Evolutionary conservation across 176 grass and related monocot species (phyloP).

Genomic region (Themeda triandra): DNA sequence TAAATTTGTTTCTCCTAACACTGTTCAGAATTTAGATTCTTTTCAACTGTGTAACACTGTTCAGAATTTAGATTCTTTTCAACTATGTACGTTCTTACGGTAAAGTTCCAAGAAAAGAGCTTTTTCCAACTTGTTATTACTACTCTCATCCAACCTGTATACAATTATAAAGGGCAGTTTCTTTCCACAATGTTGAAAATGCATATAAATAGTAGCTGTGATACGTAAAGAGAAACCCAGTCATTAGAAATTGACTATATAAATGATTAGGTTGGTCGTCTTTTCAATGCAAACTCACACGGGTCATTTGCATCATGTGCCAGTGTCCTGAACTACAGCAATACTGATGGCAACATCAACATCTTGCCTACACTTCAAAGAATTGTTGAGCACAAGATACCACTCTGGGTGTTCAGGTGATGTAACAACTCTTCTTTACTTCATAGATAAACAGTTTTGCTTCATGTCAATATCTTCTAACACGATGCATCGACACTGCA

Average conservation of each 20-base stretch:
- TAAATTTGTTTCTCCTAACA: background rate
- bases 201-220: background rate
- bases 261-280: background rate
- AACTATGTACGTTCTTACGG: background rate
- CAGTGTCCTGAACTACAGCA: conserved; percentile 89
- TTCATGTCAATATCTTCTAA: conserved; percentile 1
- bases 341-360: conserved; percentile 70
- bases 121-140: background rate
- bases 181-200: background rate
- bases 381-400: conserved; percentile 84
- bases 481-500: conserved; percentile 26
- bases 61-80: too few relatives aligned
- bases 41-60: too few relatives aligned
- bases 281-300: conserved; percentile 26
- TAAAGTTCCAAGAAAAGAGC: background rate
- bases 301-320: conserved; percentile 7
- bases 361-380: conserved; percentile 81
- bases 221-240: background rate
- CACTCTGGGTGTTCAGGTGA: conserved; percentile 95
- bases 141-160: background rate
- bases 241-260: background rate
- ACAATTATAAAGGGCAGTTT: background rate
- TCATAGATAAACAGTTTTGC: background rate
- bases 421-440: background rate
- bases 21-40: background rate